Percentiles rank a stretch among this genome's conserved stretches.
Evolutionary conservation across 73 alveolate species (phyloP).

Genomic region (Paramecium sonneborni): DNA sequence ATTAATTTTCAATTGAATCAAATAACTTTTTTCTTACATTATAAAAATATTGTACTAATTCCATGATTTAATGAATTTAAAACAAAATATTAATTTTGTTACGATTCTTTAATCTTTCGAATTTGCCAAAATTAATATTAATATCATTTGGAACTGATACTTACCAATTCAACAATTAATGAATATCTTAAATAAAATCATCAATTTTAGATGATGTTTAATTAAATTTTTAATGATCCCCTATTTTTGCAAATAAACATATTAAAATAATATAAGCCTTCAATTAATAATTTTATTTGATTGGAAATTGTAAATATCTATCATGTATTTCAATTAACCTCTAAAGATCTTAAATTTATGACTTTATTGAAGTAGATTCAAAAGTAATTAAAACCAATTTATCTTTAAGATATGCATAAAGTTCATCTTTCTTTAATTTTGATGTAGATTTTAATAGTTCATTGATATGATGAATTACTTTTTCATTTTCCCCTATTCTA

Average conservation of each 20-base stretch:
- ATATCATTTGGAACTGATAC: not conserved
- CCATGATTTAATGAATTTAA: not conserved
- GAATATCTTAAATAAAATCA: not conserved
- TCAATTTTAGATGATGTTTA: not conserved
- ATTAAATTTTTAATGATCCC: not conserved
- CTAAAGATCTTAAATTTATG: not conserved
- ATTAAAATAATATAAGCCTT: not conserved
- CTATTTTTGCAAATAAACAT: not conserved
- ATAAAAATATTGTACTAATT: not conserved
- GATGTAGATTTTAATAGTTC: not conserved
- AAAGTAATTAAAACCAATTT: not conserved
- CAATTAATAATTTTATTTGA: not conserved
- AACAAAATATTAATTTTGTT: not conserved
- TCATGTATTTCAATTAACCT: not conserved
- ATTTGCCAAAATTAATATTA: not conserved
- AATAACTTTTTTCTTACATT: not conserved
- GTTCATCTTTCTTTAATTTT: not conserved
- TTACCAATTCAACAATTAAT: not conserved
- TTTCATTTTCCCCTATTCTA: not conserved
- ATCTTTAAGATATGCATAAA: not conserved
- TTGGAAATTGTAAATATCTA: not conserved
- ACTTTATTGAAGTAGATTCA: not conserved
- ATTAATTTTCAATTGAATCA: not conserved
- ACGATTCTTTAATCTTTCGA: not conserved
- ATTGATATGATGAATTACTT: not conserved